Percentiles rank a stretch among this genome's conserved stretches.
phyloP scores from a whole-genome alignment of 2,329 filamentous ascomycete species.

The Ophiostoma ips region DNA sequence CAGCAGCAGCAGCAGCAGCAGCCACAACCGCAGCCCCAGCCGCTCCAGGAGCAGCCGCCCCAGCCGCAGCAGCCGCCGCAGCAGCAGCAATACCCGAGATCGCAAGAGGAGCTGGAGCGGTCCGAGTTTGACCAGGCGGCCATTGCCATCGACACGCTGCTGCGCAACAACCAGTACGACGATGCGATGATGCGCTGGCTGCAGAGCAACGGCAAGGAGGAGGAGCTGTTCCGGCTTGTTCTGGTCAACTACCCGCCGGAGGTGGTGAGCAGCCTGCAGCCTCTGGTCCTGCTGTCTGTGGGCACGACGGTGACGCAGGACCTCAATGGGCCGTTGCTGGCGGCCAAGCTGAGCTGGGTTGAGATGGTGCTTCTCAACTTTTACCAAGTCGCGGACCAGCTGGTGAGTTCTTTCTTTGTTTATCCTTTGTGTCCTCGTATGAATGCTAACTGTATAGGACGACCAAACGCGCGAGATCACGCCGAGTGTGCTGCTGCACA shows the following conservation, averaged over 20 bases:
- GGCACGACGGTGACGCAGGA: constrained; percentile 49
- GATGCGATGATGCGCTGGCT: constrained; percentile 54
- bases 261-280: constrained; percentile 42
- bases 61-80: constrained; percentile 12
- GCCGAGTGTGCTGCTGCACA: constrained; percentile 41
- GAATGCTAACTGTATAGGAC: constrained; percentile 24
- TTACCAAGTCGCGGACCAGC: constrained; percentile 30
- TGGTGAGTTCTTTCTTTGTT: constrained; percentile 30
- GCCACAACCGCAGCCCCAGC: constrained; percentile 2
- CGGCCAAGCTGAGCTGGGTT: constrained; percentile 45
- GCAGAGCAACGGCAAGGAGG: constrained; percentile 41
- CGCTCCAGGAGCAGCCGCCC: constrained; percentile 11
- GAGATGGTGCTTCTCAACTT: constrained; percentile 45
- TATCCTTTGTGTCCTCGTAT: too few relatives aligned
- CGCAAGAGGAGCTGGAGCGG: constrained; percentile 32
- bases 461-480: constrained; percentile 40
- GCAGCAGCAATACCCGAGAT: constrained; percentile 21
- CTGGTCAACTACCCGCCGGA: constrained; percentile 36
- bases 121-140: constrained; percentile 42
- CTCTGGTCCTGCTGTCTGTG: constrained; percentile 49
- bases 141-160: constrained; percentile 45
- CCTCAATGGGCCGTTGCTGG: constrained; percentile 37
- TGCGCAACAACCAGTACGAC: constrained; percentile 48
- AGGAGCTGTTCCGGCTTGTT: constrained; percentile 47
- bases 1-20: constrained; percentile 12